These are phyloP conservation scores for Apiotrichum sp. DNA, from an alignment of 1,284 basidiomycete species.

Conservation along the genomic window DNA sequence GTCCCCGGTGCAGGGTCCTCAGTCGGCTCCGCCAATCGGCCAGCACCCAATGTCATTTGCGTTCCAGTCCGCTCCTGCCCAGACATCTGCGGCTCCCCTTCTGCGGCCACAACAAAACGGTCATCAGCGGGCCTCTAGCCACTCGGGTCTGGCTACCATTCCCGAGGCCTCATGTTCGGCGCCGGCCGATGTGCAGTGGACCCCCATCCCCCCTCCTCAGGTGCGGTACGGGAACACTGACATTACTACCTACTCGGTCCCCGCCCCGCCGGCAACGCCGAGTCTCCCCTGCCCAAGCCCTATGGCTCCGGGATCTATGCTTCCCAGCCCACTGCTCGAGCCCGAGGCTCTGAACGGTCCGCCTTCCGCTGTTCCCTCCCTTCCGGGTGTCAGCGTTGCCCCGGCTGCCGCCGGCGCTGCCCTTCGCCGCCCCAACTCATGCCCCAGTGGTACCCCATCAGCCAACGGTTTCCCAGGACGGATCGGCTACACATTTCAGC, in stretches of 20 bases:
- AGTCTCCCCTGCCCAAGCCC: neutral
- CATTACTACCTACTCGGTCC: conserved; percentile 5
- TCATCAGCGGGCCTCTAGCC: conserved; percentile 8
- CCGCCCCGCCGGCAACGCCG: conserved; percentile 2
- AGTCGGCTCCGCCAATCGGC: conserved; percentile 9
- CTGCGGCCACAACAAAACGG: neutral
- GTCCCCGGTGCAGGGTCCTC: neutral
- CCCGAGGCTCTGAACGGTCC: neutral
- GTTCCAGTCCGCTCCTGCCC: neutral
- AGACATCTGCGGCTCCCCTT: neutral
- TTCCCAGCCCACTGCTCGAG: neutral
- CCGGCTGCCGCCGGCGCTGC: neutral
- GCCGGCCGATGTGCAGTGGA: conserved; percentile 9
- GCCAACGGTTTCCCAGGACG: neutral
- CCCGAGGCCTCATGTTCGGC: conserved; percentile 15
- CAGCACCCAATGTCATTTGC: conserved; percentile 11
- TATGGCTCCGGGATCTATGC: too few relatives aligned
- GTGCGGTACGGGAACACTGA: neutral
- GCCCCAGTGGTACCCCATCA: neutral
- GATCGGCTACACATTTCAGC: neutral
- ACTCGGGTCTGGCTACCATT: conserved; percentile 16
- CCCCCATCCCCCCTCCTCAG: neutral
- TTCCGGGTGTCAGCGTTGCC: too few relatives aligned
- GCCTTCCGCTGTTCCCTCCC: neutral
- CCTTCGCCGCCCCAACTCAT: neutral